Conservation (phyloP, 257 asterid species). For the Cynanchum wilfordii region DNA sequence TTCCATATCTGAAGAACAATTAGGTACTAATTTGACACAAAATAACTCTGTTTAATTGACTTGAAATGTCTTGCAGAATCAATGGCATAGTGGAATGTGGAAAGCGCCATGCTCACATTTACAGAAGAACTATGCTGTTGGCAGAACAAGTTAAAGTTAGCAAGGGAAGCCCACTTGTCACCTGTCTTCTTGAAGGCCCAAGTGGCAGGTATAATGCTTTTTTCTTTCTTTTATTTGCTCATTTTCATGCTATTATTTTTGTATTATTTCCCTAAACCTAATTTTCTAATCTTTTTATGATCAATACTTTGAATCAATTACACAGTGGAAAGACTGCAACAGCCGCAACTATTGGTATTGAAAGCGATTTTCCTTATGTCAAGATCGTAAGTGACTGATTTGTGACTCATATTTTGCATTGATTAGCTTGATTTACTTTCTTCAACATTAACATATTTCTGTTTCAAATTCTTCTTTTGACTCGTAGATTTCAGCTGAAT, state of each 20-base stretch:
- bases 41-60: neutral
- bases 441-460: slow-evolving; percentile 7
- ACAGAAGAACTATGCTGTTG: slow-evolving; percentile 69
- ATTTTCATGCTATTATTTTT: slow-evolving; percentile 1
- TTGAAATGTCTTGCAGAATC: slow-evolving; percentile 41
- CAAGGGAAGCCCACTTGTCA: slow-evolving; percentile 80
- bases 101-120: slow-evolving; percentile 67
- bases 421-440: slow-evolving; percentile 9
- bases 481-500: slow-evolving; percentile 87
- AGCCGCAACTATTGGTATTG: slow-evolving; percentile 91
- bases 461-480: slow-evolving; percentile 18
- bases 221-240: slow-evolving; percentile 10
- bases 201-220: slow-evolving; percentile 76
- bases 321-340: slow-evolving; percentile 96
- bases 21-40: slow-evolving; percentile 4
- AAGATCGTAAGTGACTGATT: slow-evolving; percentile 67
- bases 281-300: neutral
- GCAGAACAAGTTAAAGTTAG: slow-evolving; percentile 93
- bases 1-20: neutral
- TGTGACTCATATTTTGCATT: neutral
- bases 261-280: neutral
- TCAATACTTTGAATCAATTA: slow-evolving; percentile 11
- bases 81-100: slow-evolving; percentile 86
- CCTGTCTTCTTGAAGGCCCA: slow-evolving; percentile 97
- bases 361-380: slow-evolving; percentile 91